Evolutionary conservation across 2,329 filamentous ascomycete species (phyloP), one percentile per base, ranked within the genome.

Genomic region (Colletotrichum tropicale): DNA sequence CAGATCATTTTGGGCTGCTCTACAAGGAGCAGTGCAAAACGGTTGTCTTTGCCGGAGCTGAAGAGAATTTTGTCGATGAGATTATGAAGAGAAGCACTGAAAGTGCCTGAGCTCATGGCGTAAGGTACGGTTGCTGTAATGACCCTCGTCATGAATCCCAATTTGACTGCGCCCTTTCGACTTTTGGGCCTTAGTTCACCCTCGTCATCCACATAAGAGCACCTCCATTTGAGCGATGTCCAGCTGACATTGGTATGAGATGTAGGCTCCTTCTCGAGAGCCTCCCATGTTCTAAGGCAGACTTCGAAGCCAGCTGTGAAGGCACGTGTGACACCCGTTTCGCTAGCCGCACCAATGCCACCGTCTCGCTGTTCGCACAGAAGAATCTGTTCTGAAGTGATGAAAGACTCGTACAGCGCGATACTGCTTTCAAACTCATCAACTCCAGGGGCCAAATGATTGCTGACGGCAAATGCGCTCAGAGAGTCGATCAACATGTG

Each of bases 231-330:
- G n/a, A 21, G 6, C 0, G 43, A 48, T 48, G 43, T 48, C 43
- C 43, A 48, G 18, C n/a, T 48, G n/a, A 4, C 0, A 13, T 21
- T 13, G 6, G 3, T 21, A 13, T 52, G n/a, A 5, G 6, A 21
- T 7, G 10, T 48, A 0, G 10, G 1, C 4, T 52, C 2, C 0
- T 52, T 21, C 1, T 52, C 10, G 2, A 52, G 43, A 7, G n/a
- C 0, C 43, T 52, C 43, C 43, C 43, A 52, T 1, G 3, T 8
- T 13, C n/a, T 4, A 21, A 13, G 43, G 4, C 43, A 52, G n/a
- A 52, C 43, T 5, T 52, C 2, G 0, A 52, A 52, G 0, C 43
- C 43, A 0, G 43, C 43, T 2, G 43, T 52, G 1, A 52, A 52
- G 2, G 43, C 43, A 21, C 43, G 43, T 1, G 43, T 52, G 0